Evolutionary conservation across 768 basidiomycete genomes (phyloP), one percentile per base, ranked within the genome.

Genomic region (Tulasnella sp.): DNA sequence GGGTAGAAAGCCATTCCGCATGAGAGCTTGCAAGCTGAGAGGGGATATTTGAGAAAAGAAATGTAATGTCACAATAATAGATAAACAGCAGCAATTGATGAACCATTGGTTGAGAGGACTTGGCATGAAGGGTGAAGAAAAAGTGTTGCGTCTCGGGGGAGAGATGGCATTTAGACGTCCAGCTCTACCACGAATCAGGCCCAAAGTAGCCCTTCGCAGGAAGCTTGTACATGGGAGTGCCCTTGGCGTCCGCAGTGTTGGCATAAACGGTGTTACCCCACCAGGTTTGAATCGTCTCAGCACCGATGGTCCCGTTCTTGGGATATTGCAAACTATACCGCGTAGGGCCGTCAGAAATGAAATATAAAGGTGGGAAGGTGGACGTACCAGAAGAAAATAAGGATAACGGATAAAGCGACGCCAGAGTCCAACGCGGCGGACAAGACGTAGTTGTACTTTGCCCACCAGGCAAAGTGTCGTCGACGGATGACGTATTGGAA

Each of bases 341-440:
- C n/a, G n/a, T n/a, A n/a, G n/a, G n/a, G n/a, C n/a, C n/a, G 57
- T 58, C 58, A 37, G 60, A 62, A 46, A 63, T 62, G 32, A 59
- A 5, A 41, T n/a, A 35, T 11, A 15, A 9, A n/a, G 4, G n/a
- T 29, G 4, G 48, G 31, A 27, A 32, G 60, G 62, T 61, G 31
- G 61, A 63, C 45, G 59, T 63, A 15, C 66, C 62, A 62, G 67
- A 82, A 81, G 70, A 79, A 82, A 39, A 83, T 74, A 45, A 79
- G 21, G 23, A 84, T 68, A 2, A 75, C 67, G 19, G 75, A 68
- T 15, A 84, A 61, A 0, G 82, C 82, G 7, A 83, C 70, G n/a
- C 84, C 83, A 12, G 83, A 75, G 62, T 84, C 84, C 62, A 86
- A 63, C 3, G 81, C 84, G 8, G 83, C 81, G 6, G 83, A 84